Evolutionary conservation across 331 rosid genomes (phyloP).

Genomic region (Quercus tomentella): DNA sequence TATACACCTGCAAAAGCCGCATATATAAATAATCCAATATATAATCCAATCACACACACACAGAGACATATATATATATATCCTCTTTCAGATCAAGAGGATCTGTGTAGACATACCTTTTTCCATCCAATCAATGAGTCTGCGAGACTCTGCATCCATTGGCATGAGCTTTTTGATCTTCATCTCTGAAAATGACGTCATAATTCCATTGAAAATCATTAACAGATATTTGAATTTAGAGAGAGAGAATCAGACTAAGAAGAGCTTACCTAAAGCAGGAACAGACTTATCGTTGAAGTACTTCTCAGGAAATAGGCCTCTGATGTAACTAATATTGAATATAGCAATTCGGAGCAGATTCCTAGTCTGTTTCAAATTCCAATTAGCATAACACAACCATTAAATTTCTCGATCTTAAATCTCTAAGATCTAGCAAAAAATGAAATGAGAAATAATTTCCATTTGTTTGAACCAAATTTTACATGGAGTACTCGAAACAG

Average conservation of each 20-base stretch:
- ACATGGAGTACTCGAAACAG: background rate
- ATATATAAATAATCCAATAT: slow-evolving; percentile 12
- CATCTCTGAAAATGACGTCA: slow-evolving; percentile 61
- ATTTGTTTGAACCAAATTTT: slow-evolving; percentile 1
- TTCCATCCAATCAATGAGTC: slow-evolving; percentile 97
- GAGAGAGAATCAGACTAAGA: background rate
- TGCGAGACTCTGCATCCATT: slow-evolving; percentile 79
- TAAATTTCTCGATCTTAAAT: background rate
- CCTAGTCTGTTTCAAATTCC: slow-evolving; percentile 56
- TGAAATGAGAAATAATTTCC: background rate
- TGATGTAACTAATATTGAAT: slow-evolving; percentile 89
- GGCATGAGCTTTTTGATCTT: slow-evolving; percentile 93
- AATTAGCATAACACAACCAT: background rate
- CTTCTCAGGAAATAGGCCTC: slow-evolving; percentile 98
- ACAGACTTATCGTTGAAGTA: slow-evolving; percentile 91
- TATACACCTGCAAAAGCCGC: slow-evolving; percentile 60
- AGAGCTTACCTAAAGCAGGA: slow-evolving; percentile 74
- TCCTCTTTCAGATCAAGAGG: background rate
- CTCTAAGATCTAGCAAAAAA: background rate
- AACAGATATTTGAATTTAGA: background rate
- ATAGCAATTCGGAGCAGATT: slow-evolving; percentile 94
- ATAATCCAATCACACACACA: slow-evolving; percentile 1
- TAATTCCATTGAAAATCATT: slow-evolving; percentile 15
- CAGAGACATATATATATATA: background rate
- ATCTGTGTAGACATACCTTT: slow-evolving; percentile 45